These are phyloP conservation scores for Ceratocystis destructans DNA, from an alignment of 2,329 filamentous ascomycete species.

Conservation along the genomic window DNA sequence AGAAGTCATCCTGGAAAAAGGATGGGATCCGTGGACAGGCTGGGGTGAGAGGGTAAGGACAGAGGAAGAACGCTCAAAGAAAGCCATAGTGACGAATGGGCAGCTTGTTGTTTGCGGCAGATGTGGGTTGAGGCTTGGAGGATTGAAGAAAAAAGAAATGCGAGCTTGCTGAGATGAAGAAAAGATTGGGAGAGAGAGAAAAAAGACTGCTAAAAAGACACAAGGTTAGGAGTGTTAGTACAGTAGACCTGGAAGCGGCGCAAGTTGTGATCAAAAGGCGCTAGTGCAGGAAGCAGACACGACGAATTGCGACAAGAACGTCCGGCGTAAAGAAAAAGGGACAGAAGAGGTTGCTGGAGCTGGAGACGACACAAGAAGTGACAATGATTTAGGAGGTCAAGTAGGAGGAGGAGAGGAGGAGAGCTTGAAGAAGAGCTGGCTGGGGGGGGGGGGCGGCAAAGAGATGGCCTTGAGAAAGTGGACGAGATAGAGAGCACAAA, in stretches of 20 bases:
- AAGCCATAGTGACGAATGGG: conserved; percentile 12
- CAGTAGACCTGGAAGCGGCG: neutral
- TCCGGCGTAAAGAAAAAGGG: neutral
- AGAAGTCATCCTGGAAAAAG: conserved; percentile 17
- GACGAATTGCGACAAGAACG: neutral
- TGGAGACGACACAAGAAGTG: neutral
- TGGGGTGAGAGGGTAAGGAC: conserved; percentile 33
- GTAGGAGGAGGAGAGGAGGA: neutral
- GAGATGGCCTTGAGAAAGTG: neutral
- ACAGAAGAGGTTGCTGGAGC: neutral
- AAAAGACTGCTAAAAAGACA: conserved; percentile 16
- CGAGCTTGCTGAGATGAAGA: conserved; percentile 13
- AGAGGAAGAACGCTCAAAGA: conserved; percentile 27
- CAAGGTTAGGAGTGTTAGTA: conserved; percentile 5
- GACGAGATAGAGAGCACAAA: neutral
- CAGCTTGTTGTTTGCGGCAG: neutral
- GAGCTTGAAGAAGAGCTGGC: neutral
- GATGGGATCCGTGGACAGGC: conserved; percentile 28
- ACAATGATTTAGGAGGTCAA: neutral
- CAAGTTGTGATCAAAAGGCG: neutral
- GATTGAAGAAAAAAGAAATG: conserved; percentile 13
- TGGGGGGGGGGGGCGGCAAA: neutral
- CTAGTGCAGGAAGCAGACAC: neutral
- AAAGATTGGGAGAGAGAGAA: conserved; percentile 12
- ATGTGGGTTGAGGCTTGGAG: neutral